Conservation (phyloP, 2,329 filamentous ascomycete genomes). For the Drechslera avenae region DNA sequence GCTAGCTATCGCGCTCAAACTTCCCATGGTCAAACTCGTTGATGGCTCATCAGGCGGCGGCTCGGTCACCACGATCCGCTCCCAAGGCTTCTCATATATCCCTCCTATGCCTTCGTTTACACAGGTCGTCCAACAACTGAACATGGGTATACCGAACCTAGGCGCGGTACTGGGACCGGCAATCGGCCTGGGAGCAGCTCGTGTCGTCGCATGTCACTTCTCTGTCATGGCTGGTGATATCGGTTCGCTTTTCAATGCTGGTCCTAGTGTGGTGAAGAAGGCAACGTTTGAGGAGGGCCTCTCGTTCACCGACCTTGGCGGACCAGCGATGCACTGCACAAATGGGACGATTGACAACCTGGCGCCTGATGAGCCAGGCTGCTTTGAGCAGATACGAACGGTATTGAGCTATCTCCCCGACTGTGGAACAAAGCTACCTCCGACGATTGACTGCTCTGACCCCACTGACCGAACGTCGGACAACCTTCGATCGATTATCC, state of each 20-base stretch:
- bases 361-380: slow-evolving; percentile 64
- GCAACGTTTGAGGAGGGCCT: slow-evolving; percentile 69
- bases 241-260: slow-evolving; percentile 67
- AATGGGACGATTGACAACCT: slow-evolving; percentile 71
- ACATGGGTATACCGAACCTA: slow-evolving; percentile 67
- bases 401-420: slow-evolving; percentile 65
- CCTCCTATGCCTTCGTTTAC: slow-evolving; percentile 61
- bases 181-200: slow-evolving; percentile 66
- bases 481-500: slow-evolving; percentile 61
- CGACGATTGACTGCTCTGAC: slow-evolving; percentile 55
- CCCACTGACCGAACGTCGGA: slow-evolving; percentile 56
- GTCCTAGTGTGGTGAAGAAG: slow-evolving; percentile 65
- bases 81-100: slow-evolving; percentile 63
- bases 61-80: slow-evolving; percentile 64
- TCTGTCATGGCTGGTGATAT: slow-evolving; percentile 69
- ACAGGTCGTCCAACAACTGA: slow-evolving; percentile 62
- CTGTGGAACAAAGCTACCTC: slow-evolving; percentile 61
- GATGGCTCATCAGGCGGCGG: slow-evolving; percentile 68
- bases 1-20: slow-evolving; percentile 60
- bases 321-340: slow-evolving; percentile 65
- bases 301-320: slow-evolving; percentile 63
- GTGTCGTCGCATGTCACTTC: slow-evolving; percentile 67
- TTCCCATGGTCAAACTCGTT: slow-evolving; percentile 68
- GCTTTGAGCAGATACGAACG: slow-evolving; percentile 64
- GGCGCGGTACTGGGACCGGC: slow-evolving; percentile 68